Evolutionary conservation across 148 eudicot genomes (phyloP).

Genomic region (Arctostaphylos glauca): DNA sequence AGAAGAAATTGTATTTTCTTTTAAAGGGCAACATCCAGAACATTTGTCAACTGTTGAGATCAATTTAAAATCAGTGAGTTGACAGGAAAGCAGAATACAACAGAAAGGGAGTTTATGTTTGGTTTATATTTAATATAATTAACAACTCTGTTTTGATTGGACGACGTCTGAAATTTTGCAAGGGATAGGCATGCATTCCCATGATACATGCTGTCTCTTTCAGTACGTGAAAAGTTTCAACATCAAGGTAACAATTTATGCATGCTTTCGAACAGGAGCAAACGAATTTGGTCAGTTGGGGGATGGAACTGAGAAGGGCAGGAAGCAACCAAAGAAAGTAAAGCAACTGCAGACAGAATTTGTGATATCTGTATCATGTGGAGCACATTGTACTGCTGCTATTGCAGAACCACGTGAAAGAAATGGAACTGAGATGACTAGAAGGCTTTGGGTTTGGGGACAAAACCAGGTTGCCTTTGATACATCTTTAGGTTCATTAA

Average conservation of each 20-base stretch:
- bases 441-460: constrained; percentile 99
- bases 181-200: not conserved
- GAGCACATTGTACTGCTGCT: constrained; percentile 98
- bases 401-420: constrained; percentile 89
- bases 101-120: not conserved
- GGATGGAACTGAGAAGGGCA: constrained; percentile 88
- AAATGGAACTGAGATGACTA: constrained; percentile 62
- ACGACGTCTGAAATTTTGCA: constrained; percentile 1
- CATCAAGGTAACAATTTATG: constrained; percentile 6
- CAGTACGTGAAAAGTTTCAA: not conserved
- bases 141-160: not conserved
- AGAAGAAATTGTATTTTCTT: not conserved
- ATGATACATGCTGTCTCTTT: not conserved
- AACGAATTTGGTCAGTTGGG: constrained; percentile 99
- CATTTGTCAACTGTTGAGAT: not conserved
- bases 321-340: constrained; percentile 75
- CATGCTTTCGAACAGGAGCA: constrained; percentile 55
- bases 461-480: constrained; percentile 73
- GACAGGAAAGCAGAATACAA: not conserved
- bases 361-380: constrained; percentile 90
- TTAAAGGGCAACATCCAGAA: not conserved
- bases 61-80: not conserved
- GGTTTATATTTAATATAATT: not conserved
- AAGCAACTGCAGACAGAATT: constrained; percentile 64
- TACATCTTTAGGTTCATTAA: constrained; percentile 8